phyloP scores from a whole-genome alignment of 1,284 basidiomycete genomes.

The Pascua sp. region DNA sequence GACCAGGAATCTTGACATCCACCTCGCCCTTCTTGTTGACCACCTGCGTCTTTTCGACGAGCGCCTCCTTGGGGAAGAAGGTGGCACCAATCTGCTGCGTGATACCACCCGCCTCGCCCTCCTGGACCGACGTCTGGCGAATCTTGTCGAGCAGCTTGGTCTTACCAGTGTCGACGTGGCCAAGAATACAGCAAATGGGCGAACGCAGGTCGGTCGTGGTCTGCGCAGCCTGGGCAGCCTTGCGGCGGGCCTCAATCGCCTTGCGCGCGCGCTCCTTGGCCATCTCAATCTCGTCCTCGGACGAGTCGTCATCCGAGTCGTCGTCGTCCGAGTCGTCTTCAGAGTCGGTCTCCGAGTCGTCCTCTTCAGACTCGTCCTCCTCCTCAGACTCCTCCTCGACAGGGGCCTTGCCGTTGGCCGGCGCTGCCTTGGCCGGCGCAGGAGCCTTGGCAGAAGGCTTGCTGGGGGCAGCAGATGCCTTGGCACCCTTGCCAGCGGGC shows the following conservation, averaged over 20 bases:
- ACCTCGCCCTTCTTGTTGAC: conserved; percentile 79
- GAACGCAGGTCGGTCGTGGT: conserved; percentile 88
- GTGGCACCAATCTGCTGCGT: conserved; percentile 99
- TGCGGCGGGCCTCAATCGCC: conserved; percentile 74
- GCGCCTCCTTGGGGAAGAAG: conserved; percentile 97
- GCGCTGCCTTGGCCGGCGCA: conserved; percentile 28
- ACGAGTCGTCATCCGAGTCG: conserved; percentile 50
- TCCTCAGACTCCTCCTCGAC: conserved; percentile 35
- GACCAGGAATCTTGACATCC: conserved; percentile 95
- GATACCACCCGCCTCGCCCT: conserved; percentile 99
- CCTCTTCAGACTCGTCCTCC: conserved; percentile 37
- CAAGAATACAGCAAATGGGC: conserved; percentile 98
- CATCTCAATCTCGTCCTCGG: conserved; percentile 66
- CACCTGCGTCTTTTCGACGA: conserved; percentile 86
- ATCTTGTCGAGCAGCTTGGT: conserved; percentile 99
- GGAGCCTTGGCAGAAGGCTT: conserved; percentile 22
- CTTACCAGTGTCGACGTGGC: conserved; percentile 99
- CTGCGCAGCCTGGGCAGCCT: conserved; percentile 80
- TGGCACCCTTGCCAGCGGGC: conserved; percentile 4
- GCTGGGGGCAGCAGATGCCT: conserved; percentile 13
- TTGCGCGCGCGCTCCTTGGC: conserved; percentile 79
- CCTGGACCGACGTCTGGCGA: conserved; percentile 99
- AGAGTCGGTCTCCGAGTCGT: conserved; percentile 51
- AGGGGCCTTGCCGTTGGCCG: conserved; percentile 34
- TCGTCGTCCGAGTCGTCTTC: conserved; percentile 51